Percentiles rank a stretch among this genome's conserved stretches.
phyloP scores from a whole-genome alignment of 371 early-diverging fungal species.

The Nematocida major region DNA sequence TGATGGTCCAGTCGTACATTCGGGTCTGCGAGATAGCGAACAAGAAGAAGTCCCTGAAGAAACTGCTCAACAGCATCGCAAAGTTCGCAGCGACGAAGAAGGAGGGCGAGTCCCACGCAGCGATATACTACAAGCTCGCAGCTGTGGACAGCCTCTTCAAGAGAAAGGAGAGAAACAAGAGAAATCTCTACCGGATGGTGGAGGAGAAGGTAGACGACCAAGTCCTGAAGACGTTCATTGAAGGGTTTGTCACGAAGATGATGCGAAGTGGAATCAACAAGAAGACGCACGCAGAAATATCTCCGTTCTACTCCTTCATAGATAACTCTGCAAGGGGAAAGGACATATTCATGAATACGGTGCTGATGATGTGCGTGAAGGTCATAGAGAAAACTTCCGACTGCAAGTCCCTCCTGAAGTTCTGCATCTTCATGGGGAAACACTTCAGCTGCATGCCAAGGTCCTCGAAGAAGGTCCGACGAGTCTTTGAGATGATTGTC shows the following conservation, averaged over 20 bases:
- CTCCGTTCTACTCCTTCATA: constrained; percentile 40
- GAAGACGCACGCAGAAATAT: not conserved
- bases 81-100: not conserved
- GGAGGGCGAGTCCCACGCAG: not conserved
- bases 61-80: constrained; percentile 4
- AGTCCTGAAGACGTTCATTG: constrained; percentile 19
- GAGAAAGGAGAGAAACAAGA: constrained; percentile 32
- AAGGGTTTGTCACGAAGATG: not conserved
- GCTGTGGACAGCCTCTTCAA: constrained; percentile 14
- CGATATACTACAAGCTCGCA: constrained; percentile 20
- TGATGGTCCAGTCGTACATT: constrained; percentile 25
- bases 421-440: constrained; percentile 17
- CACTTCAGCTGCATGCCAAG: constrained; percentile 37
- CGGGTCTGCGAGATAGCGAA: not conserved
- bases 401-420: constrained; percentile 14
- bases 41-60: constrained; percentile 32
- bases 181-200: constrained; percentile 10
- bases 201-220: constrained; percentile 28
- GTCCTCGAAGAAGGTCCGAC: not conserved
- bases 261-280: constrained; percentile 18
- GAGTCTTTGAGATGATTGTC: constrained; percentile 17
- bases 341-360: constrained; percentile 14
- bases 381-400: not conserved
- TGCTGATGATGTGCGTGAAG: constrained; percentile 9
- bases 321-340: constrained; percentile 8